Base-by-base conservation (phyloP, 805 yeast species). In the Wickerhamomyces mucosus region DNA sequence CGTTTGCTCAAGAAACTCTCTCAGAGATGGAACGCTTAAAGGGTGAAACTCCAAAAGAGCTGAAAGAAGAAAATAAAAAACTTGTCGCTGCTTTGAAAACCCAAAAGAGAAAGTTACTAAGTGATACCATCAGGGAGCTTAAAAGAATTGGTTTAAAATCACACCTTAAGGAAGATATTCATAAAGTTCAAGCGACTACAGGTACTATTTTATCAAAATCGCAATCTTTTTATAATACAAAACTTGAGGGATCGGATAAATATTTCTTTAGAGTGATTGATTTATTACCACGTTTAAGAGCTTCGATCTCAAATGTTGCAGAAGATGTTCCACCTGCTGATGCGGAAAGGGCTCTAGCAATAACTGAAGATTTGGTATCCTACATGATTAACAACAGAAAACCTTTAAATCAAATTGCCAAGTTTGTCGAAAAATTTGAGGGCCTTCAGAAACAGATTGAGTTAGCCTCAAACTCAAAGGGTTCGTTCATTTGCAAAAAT, bases 261-360 rank as follows among this genome's bases (percentile, higher is more conserved):
- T 69, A 70, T 43, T 86, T 73, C 56, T 81, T 70, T 59, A 65
- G 83, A 37, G 53, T 84, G 7, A 55, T 92, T 22, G 97, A 92
- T 44, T 49, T 88, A 18, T 55, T 89, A 27, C 96, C 96, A 4
- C 65, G 89, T 28, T 58, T 89, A 35, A 68, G 95, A 46, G 68
- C 77, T 14, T 59, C 82, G 3, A 75, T 78, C 9, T 54, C 73
- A 2, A 62, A 63, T 11, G 71, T 76, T 11, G 69, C 76, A 7
- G 79, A 73, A 7, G 96, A 85, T 44, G 74, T 83, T 16, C 92
- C 96, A 4, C 68, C 67, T 11, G 60, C 69, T 3, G 94, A 81
- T 49, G 69, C 82, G 19, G 80, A 75, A 38, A 78, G 77, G 41
- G 94, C 86, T 23, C 60, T 85, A 45, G 85, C 86, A 7, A 75